These are phyloP conservation scores for Fusarium cyanostomum DNA, from an alignment of 2,329 filamentous ascomycete genomes.

Conservation along the genomic window DNA sequence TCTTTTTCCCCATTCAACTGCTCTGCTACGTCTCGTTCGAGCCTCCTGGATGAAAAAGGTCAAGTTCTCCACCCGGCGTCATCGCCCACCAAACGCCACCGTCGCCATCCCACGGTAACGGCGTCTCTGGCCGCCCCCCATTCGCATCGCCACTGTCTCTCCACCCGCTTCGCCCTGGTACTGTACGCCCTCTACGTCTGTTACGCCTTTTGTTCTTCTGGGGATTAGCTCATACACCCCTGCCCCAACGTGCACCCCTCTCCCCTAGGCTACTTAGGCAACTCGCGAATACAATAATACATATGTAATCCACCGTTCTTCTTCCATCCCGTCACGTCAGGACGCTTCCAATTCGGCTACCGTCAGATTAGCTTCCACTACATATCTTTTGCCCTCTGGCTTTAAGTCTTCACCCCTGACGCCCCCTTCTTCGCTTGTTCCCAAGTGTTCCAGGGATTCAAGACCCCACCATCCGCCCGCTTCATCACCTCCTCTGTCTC, in stretches of 20 bases:
- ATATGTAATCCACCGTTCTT: not conserved
- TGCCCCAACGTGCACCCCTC: not conserved
- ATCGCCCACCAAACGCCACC: conserved; percentile 39
- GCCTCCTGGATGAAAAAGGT: conserved; percentile 1
- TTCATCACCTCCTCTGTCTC: conserved; percentile 30
- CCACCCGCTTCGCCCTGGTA: conserved; percentile 7
- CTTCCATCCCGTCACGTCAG: conserved; percentile 4
- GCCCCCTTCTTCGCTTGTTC: conserved; percentile 38
- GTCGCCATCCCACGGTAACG: conserved; percentile 34
- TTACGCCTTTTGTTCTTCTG: conserved; percentile 6
- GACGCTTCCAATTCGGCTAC: conserved; percentile 21
- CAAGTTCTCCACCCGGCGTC: conserved; percentile 34
- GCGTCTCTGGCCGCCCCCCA: conserved; percentile 11
- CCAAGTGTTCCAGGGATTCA: conserved; percentile 42
- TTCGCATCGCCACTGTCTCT: conserved; percentile 25
- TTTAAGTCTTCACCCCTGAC: conserved; percentile 24
- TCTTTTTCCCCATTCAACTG: no score
- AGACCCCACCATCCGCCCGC: conserved; percentile 41
- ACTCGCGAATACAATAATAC: not conserved
- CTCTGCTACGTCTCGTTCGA: not conserved
- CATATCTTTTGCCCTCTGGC: conserved; percentile 3
- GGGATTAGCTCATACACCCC: not conserved
- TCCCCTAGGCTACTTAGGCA: not conserved
- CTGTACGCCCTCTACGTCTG: conserved; percentile 11
- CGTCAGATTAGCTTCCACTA: conserved; percentile 8